Evolutionary conservation across 1,284 basidiomycete species (phyloP), one percentile per base, ranked within the genome.

Genomic region (Exobasidium rhododendri): DNA sequence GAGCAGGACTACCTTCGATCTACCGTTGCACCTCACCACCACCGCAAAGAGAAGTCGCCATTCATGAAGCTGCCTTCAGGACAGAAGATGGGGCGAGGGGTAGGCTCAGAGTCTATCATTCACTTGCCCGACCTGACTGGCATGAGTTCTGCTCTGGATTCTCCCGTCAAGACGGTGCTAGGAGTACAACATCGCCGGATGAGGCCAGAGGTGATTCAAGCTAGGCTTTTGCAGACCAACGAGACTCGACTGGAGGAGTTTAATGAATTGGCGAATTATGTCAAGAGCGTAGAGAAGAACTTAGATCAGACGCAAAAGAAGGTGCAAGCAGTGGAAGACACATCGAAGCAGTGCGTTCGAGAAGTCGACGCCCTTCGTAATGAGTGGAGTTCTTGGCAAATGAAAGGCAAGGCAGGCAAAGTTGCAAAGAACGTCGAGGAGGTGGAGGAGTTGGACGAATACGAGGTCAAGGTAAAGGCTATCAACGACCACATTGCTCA

Each of bases 61-160:
- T 45, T 10, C 49, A 29, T 50, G 29, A 61, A 0, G 63, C 62
- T 64, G 63, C 63, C 6, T 46, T 68, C 29, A 56, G 70, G 6
- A 44, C 53, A 32, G 26, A 63, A 31, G 7, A 51, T 47, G 60
- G 59, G 61, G 3, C 26, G 20, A 24, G 60, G 32, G 13, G 24
- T 50, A 6, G 29, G 30, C 10, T 53, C 40, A 6, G n/a, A 17
- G n/a, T 47, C 24, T 14, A 10, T 32, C 6, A 17, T 28, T 4
- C 28, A 35, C 13, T 30, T 70, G 30, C 67, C 69, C 3, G 73
- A 74, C 40, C 56, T 74, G 10, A 71, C 73, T 3, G 71, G 73
- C 35, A 55, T 74, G 47, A 71, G 68, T 0, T 69, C 67, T 0
- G 69, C 66, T 2, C 54, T 74, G 1, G 67, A 64, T 29, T 73